A percentile compares a stretch with the other conserved stretches of the same genome.
Evolutionary conservation across 306 rosid species (phyloP).

Genomic region (Begonia peltatifolia): DNA sequence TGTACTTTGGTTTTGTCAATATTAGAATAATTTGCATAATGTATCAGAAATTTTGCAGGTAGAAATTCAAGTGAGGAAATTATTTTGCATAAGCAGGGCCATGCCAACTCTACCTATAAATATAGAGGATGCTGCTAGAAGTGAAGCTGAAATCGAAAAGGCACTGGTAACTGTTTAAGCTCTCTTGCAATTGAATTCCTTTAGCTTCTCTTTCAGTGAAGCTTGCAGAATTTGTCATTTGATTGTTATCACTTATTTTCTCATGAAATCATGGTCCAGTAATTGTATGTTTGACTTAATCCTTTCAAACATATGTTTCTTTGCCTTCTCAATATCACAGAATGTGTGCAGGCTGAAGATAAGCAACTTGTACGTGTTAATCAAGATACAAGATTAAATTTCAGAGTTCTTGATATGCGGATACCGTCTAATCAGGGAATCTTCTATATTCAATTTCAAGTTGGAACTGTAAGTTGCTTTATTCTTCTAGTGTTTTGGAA

Average conservation of each 20-base stretch:
- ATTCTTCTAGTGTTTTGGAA: no score
- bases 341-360: constrained; percentile 41
- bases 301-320: no score
- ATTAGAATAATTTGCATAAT: no score
- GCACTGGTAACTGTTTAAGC: constrained; percentile 19
- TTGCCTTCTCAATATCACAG: not conserved
- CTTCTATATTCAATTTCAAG: constrained; percentile 53
- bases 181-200: not conserved
- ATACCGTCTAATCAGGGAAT: constrained; percentile 80
- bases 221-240: no score
- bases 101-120: constrained; percentile 55
- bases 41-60: constrained; percentile 26
- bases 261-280: no score
- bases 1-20: no score
- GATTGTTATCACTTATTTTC: no score
- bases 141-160: constrained; percentile 62
- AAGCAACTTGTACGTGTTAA: constrained; percentile 71
- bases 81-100: constrained; percentile 56
- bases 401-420: constrained; percentile 57
- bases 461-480: constrained; percentile 31
- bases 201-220: not conserved
- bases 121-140: constrained; percentile 83
- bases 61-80: constrained; percentile 74
- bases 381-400: constrained; percentile 78
- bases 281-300: no score